A percentile compares a stretch with the other conserved stretches of the same genome.
phyloP scores from a whole-genome alignment of 2,329 filamentous ascomycete genomes.

The Stemphylium lycopersici region DNA sequence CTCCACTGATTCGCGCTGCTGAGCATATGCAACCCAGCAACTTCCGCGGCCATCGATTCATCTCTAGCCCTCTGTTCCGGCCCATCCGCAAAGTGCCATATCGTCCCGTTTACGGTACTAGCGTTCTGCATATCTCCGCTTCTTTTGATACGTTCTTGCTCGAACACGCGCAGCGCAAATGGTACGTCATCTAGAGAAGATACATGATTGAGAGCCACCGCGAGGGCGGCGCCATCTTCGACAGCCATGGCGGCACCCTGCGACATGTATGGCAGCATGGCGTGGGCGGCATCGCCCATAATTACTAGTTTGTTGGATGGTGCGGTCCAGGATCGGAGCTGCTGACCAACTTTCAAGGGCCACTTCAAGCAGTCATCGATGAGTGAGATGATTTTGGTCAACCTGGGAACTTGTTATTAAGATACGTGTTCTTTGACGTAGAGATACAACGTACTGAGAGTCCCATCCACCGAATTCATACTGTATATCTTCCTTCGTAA shows the following conservation, averaged over 20 bases:
- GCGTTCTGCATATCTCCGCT: conserved; percentile 55
- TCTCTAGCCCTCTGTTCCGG: conserved; percentile 29
- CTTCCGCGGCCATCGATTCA: conserved; percentile 40
- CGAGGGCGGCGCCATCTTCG: conserved; percentile 70
- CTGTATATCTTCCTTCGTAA: conserved; percentile 65
- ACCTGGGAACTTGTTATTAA: conserved; percentile 10
- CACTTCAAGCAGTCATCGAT: conserved; percentile 30
- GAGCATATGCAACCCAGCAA: conserved; percentile 39
- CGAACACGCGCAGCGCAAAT: conserved; percentile 49
- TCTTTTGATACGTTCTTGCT: conserved; percentile 55
- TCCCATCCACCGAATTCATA: conserved; percentile 67
- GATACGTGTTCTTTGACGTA: neutral
- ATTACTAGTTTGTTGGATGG: conserved; percentile 23
- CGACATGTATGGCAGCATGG: conserved; percentile 35
- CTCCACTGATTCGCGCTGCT: conserved; percentile 57
- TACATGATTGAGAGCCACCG: conserved; percentile 48
- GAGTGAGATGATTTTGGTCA: conserved; percentile 39
- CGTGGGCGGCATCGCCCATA: conserved; percentile 32
- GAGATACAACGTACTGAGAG: conserved; percentile 52
- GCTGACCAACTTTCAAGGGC: conserved; percentile 3
- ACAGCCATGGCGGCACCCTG: conserved; percentile 66
- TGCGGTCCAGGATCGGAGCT: neutral
- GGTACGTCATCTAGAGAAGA: conserved; percentile 31
- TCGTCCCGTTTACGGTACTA: conserved; percentile 54
- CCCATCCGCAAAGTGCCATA: conserved; percentile 52